Conservation (phyloP, 2,329 filamentous ascomycete genomes). For the Paramyrothecium sp. region DNA sequence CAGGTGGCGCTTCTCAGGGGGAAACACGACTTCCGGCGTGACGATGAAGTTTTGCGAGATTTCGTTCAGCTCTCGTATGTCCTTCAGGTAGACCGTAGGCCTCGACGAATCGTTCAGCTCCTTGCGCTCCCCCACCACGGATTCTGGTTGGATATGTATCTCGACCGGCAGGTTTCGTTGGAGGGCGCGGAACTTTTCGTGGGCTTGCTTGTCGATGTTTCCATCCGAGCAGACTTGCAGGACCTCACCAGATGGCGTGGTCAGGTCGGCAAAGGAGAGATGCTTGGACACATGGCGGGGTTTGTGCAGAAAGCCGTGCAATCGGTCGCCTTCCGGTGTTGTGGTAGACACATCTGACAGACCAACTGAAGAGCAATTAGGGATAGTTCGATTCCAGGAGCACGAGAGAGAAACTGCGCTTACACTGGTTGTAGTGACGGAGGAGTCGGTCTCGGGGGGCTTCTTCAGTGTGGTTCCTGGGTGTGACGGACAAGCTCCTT, state of each 20-base stretch:
- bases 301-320: constrained; percentile 67
- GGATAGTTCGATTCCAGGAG: neutral
- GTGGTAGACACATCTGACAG: constrained; percentile 18
- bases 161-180: constrained; percentile 52
- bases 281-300: constrained; percentile 66
- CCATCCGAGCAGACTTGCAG: constrained; percentile 45
- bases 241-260: constrained; percentile 33
- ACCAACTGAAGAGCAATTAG: constrained; percentile 20
- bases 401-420: neutral
- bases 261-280: constrained; percentile 66
- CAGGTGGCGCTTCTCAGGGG: constrained; percentile 73
- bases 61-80: constrained; percentile 31
- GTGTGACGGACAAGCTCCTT: constrained; percentile 14
- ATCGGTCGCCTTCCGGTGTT: constrained; percentile 11
- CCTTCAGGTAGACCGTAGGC: constrained; percentile 66
- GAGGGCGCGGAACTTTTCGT: constrained; percentile 42
- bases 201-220: constrained; percentile 30
- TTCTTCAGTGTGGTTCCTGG: constrained; percentile 2
- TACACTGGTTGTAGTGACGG: constrained; percentile 29
- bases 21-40: constrained; percentile 70
- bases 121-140: constrained; percentile 14
- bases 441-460: constrained; percentile 21
- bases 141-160: constrained; percentile 38
- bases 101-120: constrained; percentile 26
- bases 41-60: constrained; percentile 67